These are phyloP conservation scores for maize (Zea mays) DNA, from an alignment of 176 grass and related monocot genomes.

Conservation along the genomic window Zm-B73-REFERENCE-NAM-5.0 NC_050102.1:181460001-181460500, in stretches of 20 bases:
- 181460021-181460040: background rate
- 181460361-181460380: background rate
- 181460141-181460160: background rate
- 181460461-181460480: background rate
- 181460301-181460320: background rate
- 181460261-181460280: background rate
- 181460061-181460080: conserved; percentile 10
- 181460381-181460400: background rate
- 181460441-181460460: background rate
- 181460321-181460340: background rate
- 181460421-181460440: background rate
- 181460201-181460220: conserved; percentile 26
- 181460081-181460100: background rate
- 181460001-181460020: background rate
- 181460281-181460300: background rate
- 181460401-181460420: background rate
- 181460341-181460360: background rate
- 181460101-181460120: conserved; percentile 2
- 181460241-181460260: background rate
- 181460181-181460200: background rate
- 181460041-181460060: conserved; percentile 7
- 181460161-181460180: background rate
- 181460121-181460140: background rate
- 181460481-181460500: conserved; percentile 3
- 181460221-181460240: conserved; percentile 22